These are phyloP conservation scores for Linaria vulgaris DNA, from an alignment of 257 asterid genomes.

Conservation along the genomic window DNA sequence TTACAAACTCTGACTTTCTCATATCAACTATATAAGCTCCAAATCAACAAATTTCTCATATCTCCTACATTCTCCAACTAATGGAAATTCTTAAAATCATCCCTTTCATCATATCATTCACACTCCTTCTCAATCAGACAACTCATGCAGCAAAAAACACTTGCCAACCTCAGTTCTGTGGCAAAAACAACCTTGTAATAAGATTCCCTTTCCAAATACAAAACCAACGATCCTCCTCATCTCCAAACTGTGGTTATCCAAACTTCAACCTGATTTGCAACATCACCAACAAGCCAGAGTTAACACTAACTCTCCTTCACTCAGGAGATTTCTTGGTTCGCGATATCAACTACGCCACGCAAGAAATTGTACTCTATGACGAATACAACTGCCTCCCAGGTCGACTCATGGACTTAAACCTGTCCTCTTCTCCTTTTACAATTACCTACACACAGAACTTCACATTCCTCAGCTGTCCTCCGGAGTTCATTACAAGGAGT, in stretches of 20 bases:
- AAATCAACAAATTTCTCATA: background rate
- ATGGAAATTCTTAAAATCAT: constrained; percentile 42
- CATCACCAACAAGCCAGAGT: background rate
- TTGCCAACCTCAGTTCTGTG: constrained; percentile 30
- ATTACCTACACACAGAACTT: constrained; percentile 32
- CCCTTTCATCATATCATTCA: constrained; percentile 24
- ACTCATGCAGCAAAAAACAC: constrained; percentile 39
- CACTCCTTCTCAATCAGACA: constrained; percentile 26
- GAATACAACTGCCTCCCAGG: constrained; percentile 54
- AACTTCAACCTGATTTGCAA: constrained; percentile 48
- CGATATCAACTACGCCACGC: constrained; percentile 44
- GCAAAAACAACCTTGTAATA: constrained; percentile 21
- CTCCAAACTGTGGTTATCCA: constrained; percentile 49
- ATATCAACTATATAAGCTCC: constrained; percentile 4
- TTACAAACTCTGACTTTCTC: constrained; percentile 25
- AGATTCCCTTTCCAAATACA: constrained; percentile 36
- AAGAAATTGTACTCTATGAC: constrained; percentile 56
- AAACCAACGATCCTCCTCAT: constrained; percentile 28
- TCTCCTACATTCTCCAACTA: constrained; percentile 17
- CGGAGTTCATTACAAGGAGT: constrained; percentile 11
- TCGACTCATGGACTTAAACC: constrained; percentile 43
- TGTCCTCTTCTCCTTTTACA: constrained; percentile 53
- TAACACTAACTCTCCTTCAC: constrained; percentile 43
- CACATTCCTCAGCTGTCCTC: constrained; percentile 65
- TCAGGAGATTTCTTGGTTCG: constrained; percentile 60